Percentiles rank a stretch among this genome's conserved stretches.
Conservation (phyloP, 2,329 filamentous ascomycete genomes). For the Alternaria sp. region DNA sequence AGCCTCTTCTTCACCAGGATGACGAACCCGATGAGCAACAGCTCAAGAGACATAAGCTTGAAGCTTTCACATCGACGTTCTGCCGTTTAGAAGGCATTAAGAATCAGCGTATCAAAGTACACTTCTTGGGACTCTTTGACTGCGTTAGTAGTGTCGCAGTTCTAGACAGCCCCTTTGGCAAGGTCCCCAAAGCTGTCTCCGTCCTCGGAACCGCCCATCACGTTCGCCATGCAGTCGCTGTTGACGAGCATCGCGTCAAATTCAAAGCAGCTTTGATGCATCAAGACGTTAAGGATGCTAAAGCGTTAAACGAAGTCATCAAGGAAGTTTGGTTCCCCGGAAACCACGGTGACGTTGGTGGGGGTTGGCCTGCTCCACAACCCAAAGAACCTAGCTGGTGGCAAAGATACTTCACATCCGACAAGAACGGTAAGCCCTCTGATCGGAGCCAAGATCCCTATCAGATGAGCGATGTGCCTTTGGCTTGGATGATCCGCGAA, state of each 20-base stretch:
- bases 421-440: no score
- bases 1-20: no score
- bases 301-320: background rate
- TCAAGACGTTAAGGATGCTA: no score
- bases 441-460: background rate
- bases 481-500: conserved; percentile 14
- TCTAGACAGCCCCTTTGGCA: conserved; percentile 50
- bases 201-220: conserved; percentile 33
- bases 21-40: background rate
- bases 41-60: conserved; percentile 46
- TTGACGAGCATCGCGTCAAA: conserved; percentile 56
- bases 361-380: conserved; percentile 36
- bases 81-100: conserved; percentile 29
- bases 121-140: conserved; percentile 57
- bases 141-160: conserved; percentile 55
- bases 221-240: conserved; percentile 56
- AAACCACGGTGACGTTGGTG: conserved; percentile 56
- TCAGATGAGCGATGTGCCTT: conserved; percentile 11
- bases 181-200: conserved; percentile 48
- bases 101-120: conserved; percentile 48
- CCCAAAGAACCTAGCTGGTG: no score
- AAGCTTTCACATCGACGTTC: conserved; percentile 55
- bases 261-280: conserved; percentile 46
- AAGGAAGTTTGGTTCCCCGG: conserved; percentile 57
- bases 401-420: no score